Conservation (phyloP, 2,329 filamentous ascomycete genomes). For the Leptographium radiaticola region DNA sequence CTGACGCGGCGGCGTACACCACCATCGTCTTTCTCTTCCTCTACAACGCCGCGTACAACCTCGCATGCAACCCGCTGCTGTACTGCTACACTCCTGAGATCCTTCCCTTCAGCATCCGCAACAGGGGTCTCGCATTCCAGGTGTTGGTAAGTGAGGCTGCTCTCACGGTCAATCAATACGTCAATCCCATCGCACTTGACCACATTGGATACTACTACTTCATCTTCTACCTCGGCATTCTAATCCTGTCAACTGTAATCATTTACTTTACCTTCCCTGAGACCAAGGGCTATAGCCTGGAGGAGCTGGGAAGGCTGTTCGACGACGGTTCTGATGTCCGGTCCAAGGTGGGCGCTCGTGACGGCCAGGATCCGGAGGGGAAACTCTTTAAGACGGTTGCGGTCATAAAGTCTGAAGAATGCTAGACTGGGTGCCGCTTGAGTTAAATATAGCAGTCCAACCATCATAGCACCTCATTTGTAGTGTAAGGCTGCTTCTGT, state of each 20-base stretch:
- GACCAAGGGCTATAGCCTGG: slow-evolving; percentile 14
- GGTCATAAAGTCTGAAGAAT: no score
- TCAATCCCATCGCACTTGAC: not conserved
- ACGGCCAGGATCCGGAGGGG: no score
- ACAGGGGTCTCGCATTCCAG: not conserved
- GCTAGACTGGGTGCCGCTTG: no score
- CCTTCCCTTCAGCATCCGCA: slow-evolving; percentile 17
- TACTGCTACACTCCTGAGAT: slow-evolving; percentile 27
- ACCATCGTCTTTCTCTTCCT: slow-evolving; percentile 29
- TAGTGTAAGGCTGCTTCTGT: no score
- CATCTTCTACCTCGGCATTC: not conserved
- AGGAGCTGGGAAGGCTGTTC: slow-evolving; percentile 9
- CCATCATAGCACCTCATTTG: no score
- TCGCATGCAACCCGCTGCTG: slow-evolving; percentile 21
- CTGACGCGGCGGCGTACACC: slow-evolving; percentile 19
- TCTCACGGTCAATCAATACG: no score
- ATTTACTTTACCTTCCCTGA: slow-evolving; percentile 13
- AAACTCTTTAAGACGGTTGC: no score
- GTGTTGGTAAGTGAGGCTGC: not conserved
- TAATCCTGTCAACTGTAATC: not conserved
- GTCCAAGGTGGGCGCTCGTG: no score
- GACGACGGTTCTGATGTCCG: no score
- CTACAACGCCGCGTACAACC: slow-evolving; percentile 23
- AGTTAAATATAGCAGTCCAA: no score
- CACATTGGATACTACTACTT: not conserved